Base-by-base conservation (phyloP, 2,329 filamentous ascomycete genomes). In the Colletotrichum siamense region DNA sequence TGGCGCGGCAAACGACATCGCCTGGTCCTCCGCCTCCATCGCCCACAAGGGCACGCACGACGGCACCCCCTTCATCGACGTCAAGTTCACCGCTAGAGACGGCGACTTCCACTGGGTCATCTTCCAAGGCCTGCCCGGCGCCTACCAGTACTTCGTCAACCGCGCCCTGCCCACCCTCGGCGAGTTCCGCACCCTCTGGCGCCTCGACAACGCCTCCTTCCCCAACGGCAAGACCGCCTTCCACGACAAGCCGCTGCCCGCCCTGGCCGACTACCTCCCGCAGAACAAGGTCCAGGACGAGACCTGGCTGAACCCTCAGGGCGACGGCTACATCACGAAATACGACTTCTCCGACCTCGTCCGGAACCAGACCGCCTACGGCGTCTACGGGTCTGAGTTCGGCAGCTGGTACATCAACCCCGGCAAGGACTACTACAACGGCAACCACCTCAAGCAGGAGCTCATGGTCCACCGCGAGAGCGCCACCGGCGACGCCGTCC, bases 61-160 rank as follows among this genome's bases (percentile, higher is more conserved):
- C 12, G 86, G 83, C 4, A 80, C 77, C 18, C 82, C 87, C 63
- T 89, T 85, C 80, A 85, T 89, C 76, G 88, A 90, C 76, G 82
- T 91, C 69, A 82, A 83, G 32, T 90, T 90, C 79, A 85, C 82
- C 4, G 86, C 88, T 1, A 79, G 75, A 2, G 87, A 88, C 78
- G 88, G 87, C 8, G 88, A 89, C 69, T 85, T 90, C 72, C 88
- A 90, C 76, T 90, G 88, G 88, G 86, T 90, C 13, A 87, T 90
- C 72, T 86, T 87, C 77, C 83, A 87, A 4, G 84, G 86, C 18
- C 85, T 89, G 2, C 82, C 86, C 4, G 89, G 89, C n/a, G 88
- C 89, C n/a, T 90, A 90, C 78, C 89, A 90, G 71, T 90, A 90
- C 81, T 88, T 90, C 67, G 87, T 90, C 74, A 90, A 90, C 79